Evolutionary conservation across 306 rosid genomes (phyloP), one percentile per base, ranked within the genome.

Genomic region (Begonia peltatifolia): DNA sequence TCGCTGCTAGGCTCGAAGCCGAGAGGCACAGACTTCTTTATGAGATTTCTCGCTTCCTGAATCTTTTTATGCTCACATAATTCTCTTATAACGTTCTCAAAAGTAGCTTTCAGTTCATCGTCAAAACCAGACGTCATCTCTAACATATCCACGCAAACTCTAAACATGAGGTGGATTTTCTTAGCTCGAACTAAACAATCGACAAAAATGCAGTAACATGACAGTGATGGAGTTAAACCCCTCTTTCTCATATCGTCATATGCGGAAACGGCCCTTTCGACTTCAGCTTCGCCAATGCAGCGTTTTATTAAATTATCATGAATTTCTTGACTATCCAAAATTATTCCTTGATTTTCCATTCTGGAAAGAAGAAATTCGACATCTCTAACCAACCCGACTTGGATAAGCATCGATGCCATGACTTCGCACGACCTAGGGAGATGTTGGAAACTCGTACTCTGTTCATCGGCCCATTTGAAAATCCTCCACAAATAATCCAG

Each of bases 21-120:
- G 9, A 57, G 68, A 54, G 58, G 65, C 66, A 73, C 50, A 47
- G 72, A 74, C 76, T 73, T 86, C 73, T 79, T 76, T 61, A 83
- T 76, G 71, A 90, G 65, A 54, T 62, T 75, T 56, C 94, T 85
- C 3, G 88, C 94, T 72, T 81, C 82, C 55, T 59, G 92, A 76
- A 83, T 62, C 68, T 62, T 83, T 49, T 80, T 84, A 46, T 83
- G 67, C 22, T 61, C 2, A 57, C 95, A 83, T 57, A 90, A 87
- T 42, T 80, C 55, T n/a, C 73, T 52, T 58, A 74, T 54, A 68
- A 79, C 73, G 67, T 63, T 70, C 57, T 83, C 94, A 69, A 82
- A 50, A 12, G 55, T 54, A n/a, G 51, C 60, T 64, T 65, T 56
- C 68, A 69, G 79, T 49, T 60, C 76, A 73, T 57, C 58, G 71